Evolutionary conservation across 2,329 filamentous ascomycete genomes (phyloP), one percentile per base, ranked within the genome.

Genomic region (Verticillium klebahnii): DNA sequence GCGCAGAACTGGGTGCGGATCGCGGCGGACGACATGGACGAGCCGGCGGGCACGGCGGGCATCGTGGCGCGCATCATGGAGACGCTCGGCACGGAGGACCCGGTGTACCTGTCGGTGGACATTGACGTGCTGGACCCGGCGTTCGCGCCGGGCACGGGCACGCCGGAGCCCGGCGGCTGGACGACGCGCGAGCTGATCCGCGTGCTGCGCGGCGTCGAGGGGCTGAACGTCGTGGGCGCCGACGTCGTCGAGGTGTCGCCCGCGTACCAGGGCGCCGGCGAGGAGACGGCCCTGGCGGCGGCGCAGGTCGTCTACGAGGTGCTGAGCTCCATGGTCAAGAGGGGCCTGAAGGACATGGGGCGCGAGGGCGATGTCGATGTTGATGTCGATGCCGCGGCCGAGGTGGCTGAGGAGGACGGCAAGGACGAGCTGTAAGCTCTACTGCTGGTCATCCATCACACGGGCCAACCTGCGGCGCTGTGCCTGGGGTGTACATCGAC

Each of bases 161-260:
- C 93, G 0, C 93, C 93, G 0, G 93, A 96, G 78, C 90, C 92
- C 0, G 93, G 93, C 62, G 93, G 93, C 40, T 97, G 93, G 93
- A 95, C 91, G 6, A 96, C 90, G 23, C 82, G 93, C 59, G 93
- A 97, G 79, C 80, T 97, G 68, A 94, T 96, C 66, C 82, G 90
- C 14, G 92, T 97, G 62, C 75, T 97, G 72, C 81, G 92, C 36
- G 92, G 91, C 0, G 84, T 97, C 52, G 93, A 97, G 77, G 85
- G 81, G 0, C 74, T 97, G 72, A 96, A 97, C 71, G 78, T 97
- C 4, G 91, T 97, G 3, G 93, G 92, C 1, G 93, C 92, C 0
- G 93, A 97, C 75, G 85, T 97, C 57, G 93, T 97, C 5, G 93
- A 97, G 80, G 91, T 96, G 9, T 87, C 89, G 54, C 93, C 93